Percentiles rank a stretch among this genome's conserved stretches.
Evolutionary conservation across 2,329 filamentous ascomycete species (phyloP).

Genomic region (Chaetomiaceae sp.): DNA sequence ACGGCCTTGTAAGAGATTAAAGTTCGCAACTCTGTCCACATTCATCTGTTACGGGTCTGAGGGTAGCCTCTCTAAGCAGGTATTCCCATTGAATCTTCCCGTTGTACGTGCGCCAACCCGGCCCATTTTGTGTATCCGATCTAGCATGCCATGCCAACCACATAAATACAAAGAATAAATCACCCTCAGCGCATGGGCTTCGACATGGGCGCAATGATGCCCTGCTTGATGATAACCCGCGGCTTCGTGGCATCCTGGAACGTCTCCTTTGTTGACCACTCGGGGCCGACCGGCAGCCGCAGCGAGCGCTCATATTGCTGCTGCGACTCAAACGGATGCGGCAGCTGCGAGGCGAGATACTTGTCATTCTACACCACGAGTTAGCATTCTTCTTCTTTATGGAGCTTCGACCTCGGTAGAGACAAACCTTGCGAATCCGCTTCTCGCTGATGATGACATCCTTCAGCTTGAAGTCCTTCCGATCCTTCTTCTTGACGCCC

Average conservation of each 20-base stretch:
- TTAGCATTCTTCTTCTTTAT: background rate
- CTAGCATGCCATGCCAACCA: slow-evolving; percentile 4
- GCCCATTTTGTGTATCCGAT: slow-evolving; percentile 10
- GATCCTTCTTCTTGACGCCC: slow-evolving; percentile 69
- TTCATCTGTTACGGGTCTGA: no score
- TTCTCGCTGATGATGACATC: slow-evolving; percentile 92
- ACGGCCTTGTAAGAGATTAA: background rate
- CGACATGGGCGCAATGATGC: slow-evolving; percentile 80
- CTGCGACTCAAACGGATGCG: slow-evolving; percentile 82
- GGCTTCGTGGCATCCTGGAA: slow-evolving; percentile 90
- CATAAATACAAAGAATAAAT: background rate
- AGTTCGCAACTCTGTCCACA: background rate
- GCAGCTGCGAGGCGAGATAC: slow-evolving; percentile 78
- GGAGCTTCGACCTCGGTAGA: background rate
- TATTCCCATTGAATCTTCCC: no score
- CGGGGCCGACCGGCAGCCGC: slow-evolving; percentile 79
- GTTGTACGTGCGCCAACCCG: background rate
- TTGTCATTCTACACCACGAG: slow-evolving; percentile 61
- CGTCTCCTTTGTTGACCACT: slow-evolving; percentile 95
- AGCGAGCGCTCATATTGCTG: slow-evolving; percentile 88
- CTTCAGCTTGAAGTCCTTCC: slow-evolving; percentile 77
- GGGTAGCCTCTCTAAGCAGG: no score
- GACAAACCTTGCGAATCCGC: slow-evolving; percentile 71
- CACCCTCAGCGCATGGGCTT: slow-evolving; percentile 55
- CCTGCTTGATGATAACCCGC: slow-evolving; percentile 83